phyloP scores from a whole-genome alignment of 495 filamentous ascomycete species.

The Neurospora sp. region DNA sequence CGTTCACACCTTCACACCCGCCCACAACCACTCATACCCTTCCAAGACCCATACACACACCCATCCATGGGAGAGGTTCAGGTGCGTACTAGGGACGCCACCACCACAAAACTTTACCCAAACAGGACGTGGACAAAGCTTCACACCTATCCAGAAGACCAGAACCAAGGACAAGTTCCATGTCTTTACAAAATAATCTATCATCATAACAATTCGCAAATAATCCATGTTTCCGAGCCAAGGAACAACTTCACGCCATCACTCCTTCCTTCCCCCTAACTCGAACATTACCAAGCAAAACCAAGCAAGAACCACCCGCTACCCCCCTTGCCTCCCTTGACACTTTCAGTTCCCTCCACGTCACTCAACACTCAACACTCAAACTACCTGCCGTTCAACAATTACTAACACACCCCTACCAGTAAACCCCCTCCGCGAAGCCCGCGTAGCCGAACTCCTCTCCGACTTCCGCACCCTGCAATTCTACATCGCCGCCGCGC shows the following conservation, averaged over 20 bases:
- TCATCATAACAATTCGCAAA: not conserved
- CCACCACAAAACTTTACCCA: not conserved
- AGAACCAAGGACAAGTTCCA: not conserved
- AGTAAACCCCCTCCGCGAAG: constrained; percentile 80
- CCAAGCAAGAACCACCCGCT: not conserved
- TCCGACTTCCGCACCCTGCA: constrained; percentile 77
- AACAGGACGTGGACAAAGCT: not conserved
- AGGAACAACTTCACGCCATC: not conserved
- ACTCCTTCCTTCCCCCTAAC: not conserved
- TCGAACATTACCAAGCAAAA: not conserved
- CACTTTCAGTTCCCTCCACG: not conserved
- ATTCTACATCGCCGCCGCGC: constrained; percentile 64
- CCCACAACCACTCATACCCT: not conserved
- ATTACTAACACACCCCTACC: constrained; percentile 17
- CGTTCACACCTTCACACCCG: not conserved
- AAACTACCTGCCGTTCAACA: too few species aligned
- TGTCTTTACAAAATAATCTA: not conserved
- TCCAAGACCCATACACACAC: not conserved
- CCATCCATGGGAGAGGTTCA: not conserved
- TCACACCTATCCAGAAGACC: not conserved
- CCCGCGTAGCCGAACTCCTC: constrained; percentile 74
- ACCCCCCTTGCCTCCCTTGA: not conserved
- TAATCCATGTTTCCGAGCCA: not conserved
- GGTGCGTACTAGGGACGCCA: not conserved
- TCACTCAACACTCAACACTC: not conserved